Conservation (phyloP, 345 rosid genomes). For the Acer saccharum region DNA sequence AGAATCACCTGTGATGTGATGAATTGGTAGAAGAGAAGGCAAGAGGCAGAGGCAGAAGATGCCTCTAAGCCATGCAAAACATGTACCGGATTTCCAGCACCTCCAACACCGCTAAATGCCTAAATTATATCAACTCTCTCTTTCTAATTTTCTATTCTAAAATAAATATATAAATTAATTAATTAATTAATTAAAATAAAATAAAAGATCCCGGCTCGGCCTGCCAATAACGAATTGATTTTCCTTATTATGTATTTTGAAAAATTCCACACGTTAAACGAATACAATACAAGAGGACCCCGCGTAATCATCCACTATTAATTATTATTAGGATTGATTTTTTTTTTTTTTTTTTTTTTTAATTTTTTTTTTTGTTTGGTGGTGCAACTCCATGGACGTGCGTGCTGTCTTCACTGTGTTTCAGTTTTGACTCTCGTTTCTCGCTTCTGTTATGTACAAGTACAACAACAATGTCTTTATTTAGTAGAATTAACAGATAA, state of each 20-base stretch:
- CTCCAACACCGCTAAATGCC: conserved; percentile 29
- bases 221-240: conserved; percentile 1
- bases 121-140: conserved; percentile 17
- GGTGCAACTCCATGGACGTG: background rate
- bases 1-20: conserved; percentile 30
- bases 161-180: background rate
- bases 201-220: background rate
- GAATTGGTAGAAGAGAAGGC: conserved; percentile 33
- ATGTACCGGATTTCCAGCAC: conserved; percentile 38
- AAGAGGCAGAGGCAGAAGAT: conserved; percentile 45
- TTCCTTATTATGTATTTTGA: background rate
- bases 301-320: background rate
- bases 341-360: background rate
- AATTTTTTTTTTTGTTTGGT: background rate
- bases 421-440: no score
- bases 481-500: no score
- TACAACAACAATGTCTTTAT: no score
- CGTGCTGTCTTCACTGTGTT: no score
- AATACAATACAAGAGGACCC: background rate
- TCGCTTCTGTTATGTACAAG: no score
- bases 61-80: conserved; percentile 30
- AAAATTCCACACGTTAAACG: conserved; percentile 10
- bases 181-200: background rate
- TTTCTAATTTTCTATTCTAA: background rate
- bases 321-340: background rate